These are phyloP conservation scores for Elaphomyces granulatus DNA, from an alignment of 495 filamentous ascomycete genomes.

Conservation along the genomic window DNA sequence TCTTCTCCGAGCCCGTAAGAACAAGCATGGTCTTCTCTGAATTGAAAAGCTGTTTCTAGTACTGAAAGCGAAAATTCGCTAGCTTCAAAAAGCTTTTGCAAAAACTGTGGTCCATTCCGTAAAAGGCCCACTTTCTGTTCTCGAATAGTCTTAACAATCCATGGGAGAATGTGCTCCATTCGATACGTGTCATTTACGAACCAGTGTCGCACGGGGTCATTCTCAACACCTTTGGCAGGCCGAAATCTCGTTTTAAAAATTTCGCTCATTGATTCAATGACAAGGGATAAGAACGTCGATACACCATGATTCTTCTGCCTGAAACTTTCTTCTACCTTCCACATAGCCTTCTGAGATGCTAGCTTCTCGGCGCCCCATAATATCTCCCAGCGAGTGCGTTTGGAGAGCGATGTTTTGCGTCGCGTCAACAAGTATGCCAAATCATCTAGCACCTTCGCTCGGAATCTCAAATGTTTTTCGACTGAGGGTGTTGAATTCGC, in stretches of 20 bases:
- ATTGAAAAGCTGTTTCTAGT: conserved; percentile 57
- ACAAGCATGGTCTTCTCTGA: conserved; percentile 49
- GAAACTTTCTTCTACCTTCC: conserved; percentile 56
- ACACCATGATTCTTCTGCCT: conserved; percentile 26
- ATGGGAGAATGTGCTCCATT: conserved; percentile 61
- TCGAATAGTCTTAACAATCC: conserved; percentile 58
- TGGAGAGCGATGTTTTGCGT: conserved; percentile 41
- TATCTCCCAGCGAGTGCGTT: conserved; percentile 48
- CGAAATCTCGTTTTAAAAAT: conserved; percentile 45
- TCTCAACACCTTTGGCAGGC: conserved; percentile 43
- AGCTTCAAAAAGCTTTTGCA: conserved; percentile 56
- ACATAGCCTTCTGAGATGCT: conserved; percentile 66
- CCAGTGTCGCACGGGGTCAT: conserved; percentile 64
- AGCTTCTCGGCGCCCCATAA: conserved; percentile 87
- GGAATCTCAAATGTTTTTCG: conserved; percentile 60
- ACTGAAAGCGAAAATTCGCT: conserved; percentile 61
- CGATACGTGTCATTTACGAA: conserved; percentile 63
- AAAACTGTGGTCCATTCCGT: conserved; percentile 20
- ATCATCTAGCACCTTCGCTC: conserved; percentile 53
- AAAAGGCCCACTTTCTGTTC: conserved; percentile 29
- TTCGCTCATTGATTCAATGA: conserved; percentile 55
- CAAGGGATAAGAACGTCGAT: conserved; percentile 48
- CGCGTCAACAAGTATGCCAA: conserved; percentile 52
- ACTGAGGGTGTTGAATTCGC: conserved; percentile 55
- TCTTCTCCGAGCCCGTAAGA: conserved; percentile 56